phyloP scores from a whole-genome alignment of 805 yeast genomes.

The Clavispora carvajalis region DNA sequence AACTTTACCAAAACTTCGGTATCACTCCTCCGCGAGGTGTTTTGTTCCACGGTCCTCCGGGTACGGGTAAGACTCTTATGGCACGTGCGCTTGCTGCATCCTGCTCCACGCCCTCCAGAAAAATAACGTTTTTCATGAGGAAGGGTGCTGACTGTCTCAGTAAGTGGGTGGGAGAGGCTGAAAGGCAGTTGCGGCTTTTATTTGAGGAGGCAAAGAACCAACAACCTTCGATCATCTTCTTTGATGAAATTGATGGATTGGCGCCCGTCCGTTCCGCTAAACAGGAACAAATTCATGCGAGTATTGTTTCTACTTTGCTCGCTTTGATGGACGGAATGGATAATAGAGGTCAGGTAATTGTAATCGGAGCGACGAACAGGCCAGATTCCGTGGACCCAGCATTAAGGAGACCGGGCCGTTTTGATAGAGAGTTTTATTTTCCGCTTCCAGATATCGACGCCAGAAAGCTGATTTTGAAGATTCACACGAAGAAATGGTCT shows the following conservation, averaged over 20 bases:
- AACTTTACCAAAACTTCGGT: conserved; percentile 79
- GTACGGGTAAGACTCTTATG: conserved; percentile 97
- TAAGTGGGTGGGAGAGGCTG: conserved; percentile 99
- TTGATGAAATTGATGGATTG: conserved; percentile 96
- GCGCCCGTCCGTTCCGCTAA: conserved; percentile 97
- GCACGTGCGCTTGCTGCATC: conserved; percentile 96
- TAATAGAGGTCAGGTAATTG: conserved; percentile 95
- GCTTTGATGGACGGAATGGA: conserved; percentile 99
- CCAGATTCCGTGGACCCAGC: conserved; percentile 99
- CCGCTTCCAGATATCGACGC: conserved; percentile 84
- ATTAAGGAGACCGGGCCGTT: conserved; percentile 91
- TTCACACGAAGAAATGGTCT: conserved; percentile 87
- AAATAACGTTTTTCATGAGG: conserved; percentile 94
- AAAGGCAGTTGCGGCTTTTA: conserved; percentile 80
- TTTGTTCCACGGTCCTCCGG: conserved; percentile 97
- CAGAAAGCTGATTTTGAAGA: conserved; percentile 69
- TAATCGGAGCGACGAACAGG: conserved; percentile 95
- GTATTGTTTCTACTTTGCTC: conserved; percentile 88
- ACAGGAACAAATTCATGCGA: conserved; percentile 97
- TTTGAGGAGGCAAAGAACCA: conserved; percentile 95
- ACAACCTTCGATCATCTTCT: conserved; percentile 93
- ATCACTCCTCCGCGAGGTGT: conserved; percentile 98
- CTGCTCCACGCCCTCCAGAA: conserved; percentile 76
- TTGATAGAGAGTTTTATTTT: conserved; percentile 94
- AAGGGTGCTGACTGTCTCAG: conserved; percentile 97